Percentiles rank a stretch among this genome's conserved stretches.
Conservation (phyloP, 73 alveolate species). For the Paramecium primaurelia region DNA sequence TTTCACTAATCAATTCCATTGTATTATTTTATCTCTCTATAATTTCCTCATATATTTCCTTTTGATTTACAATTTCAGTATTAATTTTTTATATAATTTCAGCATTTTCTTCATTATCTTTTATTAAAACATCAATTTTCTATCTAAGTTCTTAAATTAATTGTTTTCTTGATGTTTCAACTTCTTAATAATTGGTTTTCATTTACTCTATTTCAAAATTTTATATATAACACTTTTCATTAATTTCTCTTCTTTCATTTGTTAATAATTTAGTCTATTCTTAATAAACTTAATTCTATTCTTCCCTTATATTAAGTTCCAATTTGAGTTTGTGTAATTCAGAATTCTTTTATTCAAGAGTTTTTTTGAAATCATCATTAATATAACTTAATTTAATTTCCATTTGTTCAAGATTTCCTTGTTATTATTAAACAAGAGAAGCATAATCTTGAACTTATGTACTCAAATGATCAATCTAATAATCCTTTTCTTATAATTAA, state of each 20-base stretch:
- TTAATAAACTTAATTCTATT: not conserved
- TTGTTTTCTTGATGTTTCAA: constrained; percentile 16
- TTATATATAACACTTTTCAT: constrained; percentile 15
- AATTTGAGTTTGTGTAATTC: not conserved
- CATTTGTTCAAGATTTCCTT: not conserved
- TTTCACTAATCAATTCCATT: not conserved
- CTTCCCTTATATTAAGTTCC: not conserved
- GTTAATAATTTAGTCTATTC: constrained; percentile 2
- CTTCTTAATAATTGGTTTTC: not conserved
- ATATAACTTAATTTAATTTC: not conserved
- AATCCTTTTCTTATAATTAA: not conserved
- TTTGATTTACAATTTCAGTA: not conserved
- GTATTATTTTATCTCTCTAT: constrained; percentile 20
- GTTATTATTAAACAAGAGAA: not conserved
- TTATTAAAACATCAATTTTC: not conserved
- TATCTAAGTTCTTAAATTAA: constrained; percentile 11
- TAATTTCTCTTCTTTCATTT: constrained; percentile 37
- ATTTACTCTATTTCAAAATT: constrained; percentile 8
- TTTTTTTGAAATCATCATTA: constrained; percentile 14
- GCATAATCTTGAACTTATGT: not conserved
- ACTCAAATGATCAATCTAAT: not conserved
- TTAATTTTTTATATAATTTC: not conserved
- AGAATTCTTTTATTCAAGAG: not conserved
- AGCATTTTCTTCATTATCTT: constrained; percentile 30
- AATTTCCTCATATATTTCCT: constrained; percentile 5